These are phyloP conservation scores for Aquilaria agallochum DNA, from an alignment of 441 rosid genomes.

Conservation along the genomic window DNA sequence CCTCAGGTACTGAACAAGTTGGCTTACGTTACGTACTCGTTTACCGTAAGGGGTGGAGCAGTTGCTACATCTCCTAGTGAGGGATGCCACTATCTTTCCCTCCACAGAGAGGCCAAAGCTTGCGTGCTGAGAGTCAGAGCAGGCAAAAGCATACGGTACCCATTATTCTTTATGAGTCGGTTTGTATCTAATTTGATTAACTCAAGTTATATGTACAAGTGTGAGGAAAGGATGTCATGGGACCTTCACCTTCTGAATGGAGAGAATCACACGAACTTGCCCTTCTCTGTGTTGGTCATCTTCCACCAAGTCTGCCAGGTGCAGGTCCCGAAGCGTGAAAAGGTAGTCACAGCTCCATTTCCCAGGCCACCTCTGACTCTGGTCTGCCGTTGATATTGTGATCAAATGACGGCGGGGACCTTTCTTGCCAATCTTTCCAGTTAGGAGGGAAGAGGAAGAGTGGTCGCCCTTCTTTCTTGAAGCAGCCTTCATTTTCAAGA, in stretches of 20 bases:
- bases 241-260: conserved; percentile 48
- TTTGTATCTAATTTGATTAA: background rate
- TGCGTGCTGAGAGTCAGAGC: conserved; percentile 50
- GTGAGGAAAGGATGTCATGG: background rate
- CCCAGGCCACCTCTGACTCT: conserved; percentile 56
- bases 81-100: conserved; percentile 63
- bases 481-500: conserved; percentile 9
- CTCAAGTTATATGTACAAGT: background rate
- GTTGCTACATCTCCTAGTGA: conserved; percentile 58
- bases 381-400: conserved; percentile 50
- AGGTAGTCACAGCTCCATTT: conserved; percentile 52
- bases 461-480: conserved; percentile 14
- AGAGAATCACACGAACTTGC: conserved; percentile 46
- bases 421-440: conserved; percentile 28
- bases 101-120: conserved; percentile 82
- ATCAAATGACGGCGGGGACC: conserved; percentile 43
- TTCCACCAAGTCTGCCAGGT: conserved; percentile 65
- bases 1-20: too few species aligned
- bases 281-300: conserved; percentile 37
- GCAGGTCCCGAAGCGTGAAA: conserved; percentile 56
- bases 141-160: background rate
- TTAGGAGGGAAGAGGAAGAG: background rate
- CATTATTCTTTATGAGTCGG: background rate
- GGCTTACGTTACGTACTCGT: conserved; percentile 35
- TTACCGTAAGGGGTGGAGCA: conserved; percentile 67